These are phyloP conservation scores for Trichocladium uniseriatum DNA, from an alignment of 495 filamentous ascomycete species.

Conservation along the genomic window DNA sequence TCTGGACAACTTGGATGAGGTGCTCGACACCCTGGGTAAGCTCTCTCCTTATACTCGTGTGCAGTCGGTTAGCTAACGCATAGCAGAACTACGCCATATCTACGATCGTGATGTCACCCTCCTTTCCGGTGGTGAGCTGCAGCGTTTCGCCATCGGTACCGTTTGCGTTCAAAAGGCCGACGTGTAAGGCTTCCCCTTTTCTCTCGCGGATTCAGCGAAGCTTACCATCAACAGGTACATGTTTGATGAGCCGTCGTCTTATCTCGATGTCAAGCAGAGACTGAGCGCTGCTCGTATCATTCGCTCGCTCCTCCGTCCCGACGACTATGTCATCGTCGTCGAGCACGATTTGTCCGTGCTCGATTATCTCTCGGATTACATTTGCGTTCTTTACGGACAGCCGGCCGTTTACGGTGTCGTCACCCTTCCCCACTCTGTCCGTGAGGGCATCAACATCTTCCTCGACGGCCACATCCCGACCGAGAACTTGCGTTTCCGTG, in stretches of 20 bases:
- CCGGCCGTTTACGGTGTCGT: conserved; percentile 97
- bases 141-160: conserved; percentile 91
- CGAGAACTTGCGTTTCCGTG: conserved; percentile 96
- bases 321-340: conserved; percentile 96
- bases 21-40: conserved; percentile 64
- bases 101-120: conserved; percentile 76
- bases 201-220: not conserved
- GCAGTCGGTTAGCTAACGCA: conserved; percentile 2
- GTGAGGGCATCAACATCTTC: conserved; percentile 99
- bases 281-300: conserved; percentile 86
- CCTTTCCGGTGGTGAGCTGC: conserved; percentile 93
- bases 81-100: conserved; percentile 71
- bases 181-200: conserved; percentile 52
- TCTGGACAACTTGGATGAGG: conserved; percentile 74
- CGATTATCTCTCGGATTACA: conserved; percentile 96
- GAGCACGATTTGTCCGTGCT: conserved; percentile 98
- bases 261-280: conserved; percentile 96
- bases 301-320: conserved; percentile 72
- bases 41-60: conserved; percentile 22
- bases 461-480: conserved; percentile 95
- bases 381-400: conserved; percentile 91
- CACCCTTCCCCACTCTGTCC: conserved; percentile 89
- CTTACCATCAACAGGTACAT: conserved; percentile 52
- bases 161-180: conserved; percentile 95
- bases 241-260: conserved; percentile 99